Percentiles rank a stretch among this genome's conserved stretches.
phyloP scores from a whole-genome alignment of 345 rosid species.

The Capsella bursapastoris region DNA sequence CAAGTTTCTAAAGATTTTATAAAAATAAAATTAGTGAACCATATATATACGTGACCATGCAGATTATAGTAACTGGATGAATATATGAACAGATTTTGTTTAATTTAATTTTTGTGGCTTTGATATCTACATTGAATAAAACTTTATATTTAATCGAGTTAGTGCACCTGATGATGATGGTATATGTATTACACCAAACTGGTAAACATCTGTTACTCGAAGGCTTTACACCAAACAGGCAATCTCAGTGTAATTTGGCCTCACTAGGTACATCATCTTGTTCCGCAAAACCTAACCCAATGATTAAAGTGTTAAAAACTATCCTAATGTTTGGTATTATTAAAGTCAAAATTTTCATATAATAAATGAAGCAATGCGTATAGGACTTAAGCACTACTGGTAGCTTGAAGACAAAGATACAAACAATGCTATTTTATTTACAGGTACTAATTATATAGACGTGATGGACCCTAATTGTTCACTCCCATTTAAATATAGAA shows the following conservation, averaged over 20 bases:
- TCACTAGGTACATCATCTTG: slow-evolving; percentile 2
- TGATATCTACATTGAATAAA: not conserved
- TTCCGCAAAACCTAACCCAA: slow-evolving; percentile 13
- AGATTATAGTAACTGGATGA: not conserved
- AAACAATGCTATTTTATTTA: slow-evolving; percentile 5
- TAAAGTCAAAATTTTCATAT: not conserved
- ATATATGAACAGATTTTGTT: not conserved
- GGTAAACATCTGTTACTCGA: not conserved
- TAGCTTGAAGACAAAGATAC: slow-evolving; percentile 32
- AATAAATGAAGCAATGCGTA: slow-evolving; percentile 12
- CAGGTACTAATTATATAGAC: not conserved
- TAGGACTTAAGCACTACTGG: slow-evolving; percentile 19
- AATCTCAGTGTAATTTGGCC: slow-evolving; percentile 7
- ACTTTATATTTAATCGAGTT: slow-evolving; percentile 16
- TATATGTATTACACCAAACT: no score
- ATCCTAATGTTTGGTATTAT: slow-evolving; percentile 3
- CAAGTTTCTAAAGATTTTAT: not conserved
- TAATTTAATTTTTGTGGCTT: not conserved
- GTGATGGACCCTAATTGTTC: slow-evolving; percentile 3
- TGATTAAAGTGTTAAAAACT: slow-evolving; percentile 14
- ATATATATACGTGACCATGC: not conserved
- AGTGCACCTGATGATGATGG: slow-evolving; percentile 25
- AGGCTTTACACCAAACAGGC: not conserved
- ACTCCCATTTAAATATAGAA: slow-evolving; percentile 21
- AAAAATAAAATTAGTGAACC: not conserved